These are phyloP conservation scores for Pseudogymnoascus sp. DNA, from an alignment of 2,329 filamentous ascomycete species.

Conservation along the genomic window DNA sequence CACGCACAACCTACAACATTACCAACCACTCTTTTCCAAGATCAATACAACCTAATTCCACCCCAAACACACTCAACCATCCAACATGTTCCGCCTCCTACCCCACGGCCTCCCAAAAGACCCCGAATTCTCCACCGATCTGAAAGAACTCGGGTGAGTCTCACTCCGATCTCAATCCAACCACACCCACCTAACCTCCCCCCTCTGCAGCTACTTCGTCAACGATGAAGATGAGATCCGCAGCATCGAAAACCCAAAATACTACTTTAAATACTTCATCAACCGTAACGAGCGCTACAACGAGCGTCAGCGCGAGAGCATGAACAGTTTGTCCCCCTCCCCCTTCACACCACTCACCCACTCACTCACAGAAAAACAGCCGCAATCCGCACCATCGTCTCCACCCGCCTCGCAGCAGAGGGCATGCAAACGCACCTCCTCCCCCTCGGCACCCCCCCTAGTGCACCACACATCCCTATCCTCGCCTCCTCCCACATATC, in stretches of 20 bases:
- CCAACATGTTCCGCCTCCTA: slow-evolving; percentile 67
- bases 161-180: neutral
- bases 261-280: slow-evolving; percentile 66
- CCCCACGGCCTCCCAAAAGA: slow-evolving; percentile 64
- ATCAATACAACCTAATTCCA: neutral
- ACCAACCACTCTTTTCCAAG: neutral
- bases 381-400: slow-evolving; percentile 53
- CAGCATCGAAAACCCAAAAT: slow-evolving; percentile 55
- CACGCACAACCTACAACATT: neutral
- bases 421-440: slow-evolving; percentile 54
- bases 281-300: slow-evolving; percentile 72
- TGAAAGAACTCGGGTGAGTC: slow-evolving; percentile 64
- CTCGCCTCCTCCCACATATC: slow-evolving; percentile 51
- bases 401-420: slow-evolving; percentile 50
- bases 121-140: slow-evolving; percentile 52
- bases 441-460: slow-evolving; percentile 42
- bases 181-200: neutral
- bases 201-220: slow-evolving; percentile 59
- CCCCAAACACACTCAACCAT: neutral
- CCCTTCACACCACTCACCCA: neutral
- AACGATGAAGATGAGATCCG: slow-evolving; percentile 69
- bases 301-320: slow-evolving; percentile 61
- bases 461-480: slow-evolving; percentile 59
- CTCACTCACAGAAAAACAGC: slow-evolving; percentile 34
- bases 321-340: slow-evolving; percentile 54